A percentile compares a stretch with the other conserved stretches of the same genome.
These are phyloP conservation scores for Boechera divaricarpa DNA, from an alignment of 345 rosid genomes.

Conservation along the genomic window DNA sequence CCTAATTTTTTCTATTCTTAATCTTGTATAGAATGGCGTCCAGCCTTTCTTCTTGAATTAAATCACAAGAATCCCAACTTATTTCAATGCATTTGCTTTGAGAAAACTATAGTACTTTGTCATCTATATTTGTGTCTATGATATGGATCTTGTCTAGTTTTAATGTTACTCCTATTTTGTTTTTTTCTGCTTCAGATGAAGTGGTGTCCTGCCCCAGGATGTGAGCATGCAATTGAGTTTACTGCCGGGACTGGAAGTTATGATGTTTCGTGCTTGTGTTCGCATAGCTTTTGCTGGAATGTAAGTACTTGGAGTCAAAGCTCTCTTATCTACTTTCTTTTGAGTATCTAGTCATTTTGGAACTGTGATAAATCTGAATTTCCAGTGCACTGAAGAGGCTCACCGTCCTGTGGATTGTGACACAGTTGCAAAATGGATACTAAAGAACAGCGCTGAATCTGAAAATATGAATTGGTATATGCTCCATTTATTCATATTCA, in stretches of 20 bases:
- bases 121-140: neutral
- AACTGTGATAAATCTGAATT: constrained; percentile 22
- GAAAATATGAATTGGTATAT: constrained; percentile 48
- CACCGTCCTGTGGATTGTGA: constrained; percentile 48
- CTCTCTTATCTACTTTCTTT: constrained; percentile 11
- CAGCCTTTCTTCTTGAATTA: neutral
- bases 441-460: constrained; percentile 45
- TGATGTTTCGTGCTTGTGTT: constrained; percentile 49
- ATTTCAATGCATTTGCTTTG: constrained; percentile 13
- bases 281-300: constrained; percentile 49
- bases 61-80: neutral
- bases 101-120: neutral
- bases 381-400: constrained; percentile 49
- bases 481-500: neutral
- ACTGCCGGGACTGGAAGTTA: constrained; percentile 30
- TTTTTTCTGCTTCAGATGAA: constrained; percentile 60
- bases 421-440: constrained; percentile 44
- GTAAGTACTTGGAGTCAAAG: constrained; percentile 39
- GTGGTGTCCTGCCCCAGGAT: constrained; percentile 99
- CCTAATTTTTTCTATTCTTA: neutral
- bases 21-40: constrained; percentile 14
- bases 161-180: neutral
- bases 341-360: neutral
- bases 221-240: constrained; percentile 72
- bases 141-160: constrained; percentile 7